phyloP scores from a whole-genome alignment of 495 filamentous ascomycete species.

The Echria macrotheca region DNA sequence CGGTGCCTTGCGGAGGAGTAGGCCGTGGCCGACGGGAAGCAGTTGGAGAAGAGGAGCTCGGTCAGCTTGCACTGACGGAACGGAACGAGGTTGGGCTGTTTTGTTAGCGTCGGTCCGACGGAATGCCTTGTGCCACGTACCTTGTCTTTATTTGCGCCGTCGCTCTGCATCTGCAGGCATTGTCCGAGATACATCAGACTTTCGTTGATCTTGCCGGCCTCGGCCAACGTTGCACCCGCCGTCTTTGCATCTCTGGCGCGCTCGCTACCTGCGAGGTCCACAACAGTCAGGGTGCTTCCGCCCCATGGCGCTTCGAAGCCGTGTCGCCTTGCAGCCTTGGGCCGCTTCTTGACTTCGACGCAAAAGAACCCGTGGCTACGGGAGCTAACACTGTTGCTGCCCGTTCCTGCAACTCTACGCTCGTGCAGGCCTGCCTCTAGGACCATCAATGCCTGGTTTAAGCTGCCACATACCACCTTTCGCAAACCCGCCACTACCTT shows the following conservation, averaged over 20 bases:
- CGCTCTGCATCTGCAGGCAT: conserved; percentile 92
- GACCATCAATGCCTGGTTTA: conserved; percentile 84
- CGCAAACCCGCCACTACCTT: conserved; percentile 89
- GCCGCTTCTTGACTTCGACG: conserved; percentile 84
- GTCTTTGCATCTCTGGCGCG: conserved; percentile 91
- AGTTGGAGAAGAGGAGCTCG: conserved; percentile 93
- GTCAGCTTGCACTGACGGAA: conserved; percentile 97
- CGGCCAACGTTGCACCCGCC: conserved; percentile 81
- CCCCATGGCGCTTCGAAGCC: conserved; percentile 57
- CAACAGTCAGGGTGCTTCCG: conserved; percentile 79
- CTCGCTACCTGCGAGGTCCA: conserved; percentile 92
- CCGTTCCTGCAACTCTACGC: conserved; percentile 82
- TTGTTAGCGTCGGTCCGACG: conserved; percentile 18
- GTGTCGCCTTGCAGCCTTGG: conserved; percentile 39
- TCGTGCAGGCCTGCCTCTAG: conserved; percentile 86
- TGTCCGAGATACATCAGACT: conserved; percentile 97
- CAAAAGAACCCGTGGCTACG: conserved; percentile 96
- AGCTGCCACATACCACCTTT: conserved; percentile 80
- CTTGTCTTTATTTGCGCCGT: conserved; percentile 66
- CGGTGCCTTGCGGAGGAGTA: conserved; percentile 36
- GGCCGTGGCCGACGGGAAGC: conserved; percentile 64
- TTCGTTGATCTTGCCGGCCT: conserved; percentile 97
- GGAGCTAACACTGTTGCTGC: conserved; percentile 81
- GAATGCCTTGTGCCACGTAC: conserved; percentile 38
- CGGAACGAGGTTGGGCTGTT: conserved; percentile 72